These are phyloP conservation scores for Pouteria campechiana DNA, from an alignment of 179 eudicot genomes.

Conservation along the genomic window DNA sequence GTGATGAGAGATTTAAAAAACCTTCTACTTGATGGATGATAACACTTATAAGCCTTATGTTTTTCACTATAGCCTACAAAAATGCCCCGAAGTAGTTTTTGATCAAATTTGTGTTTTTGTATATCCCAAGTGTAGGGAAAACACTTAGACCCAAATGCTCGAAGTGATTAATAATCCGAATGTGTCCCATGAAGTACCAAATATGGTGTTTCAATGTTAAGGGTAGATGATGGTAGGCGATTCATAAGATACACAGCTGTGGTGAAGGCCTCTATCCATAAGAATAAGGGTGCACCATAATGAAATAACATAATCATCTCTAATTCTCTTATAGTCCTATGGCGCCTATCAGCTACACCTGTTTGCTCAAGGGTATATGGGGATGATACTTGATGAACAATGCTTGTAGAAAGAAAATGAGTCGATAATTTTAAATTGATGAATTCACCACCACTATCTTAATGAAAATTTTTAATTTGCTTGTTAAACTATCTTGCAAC, in stretches of 20 bases:
- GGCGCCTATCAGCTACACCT: neutral
- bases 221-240: slow-evolving; percentile 1
- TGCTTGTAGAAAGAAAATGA: neutral
- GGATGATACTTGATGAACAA: too few relatives aligned
- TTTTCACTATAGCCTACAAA: neutral
- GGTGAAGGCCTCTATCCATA: neutral
- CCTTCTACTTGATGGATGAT: neutral
- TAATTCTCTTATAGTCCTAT: neutral
- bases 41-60: neutral
- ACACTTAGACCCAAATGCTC: neutral
- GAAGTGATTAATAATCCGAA: neutral
- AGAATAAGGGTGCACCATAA: neutral
- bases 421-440: neutral
- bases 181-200: neutral
- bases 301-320: neutral
- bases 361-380: neutral
- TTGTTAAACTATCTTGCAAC: neutral
- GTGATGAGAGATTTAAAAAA: neutral
- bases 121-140: neutral
- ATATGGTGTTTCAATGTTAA: neutral
- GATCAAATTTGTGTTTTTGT: neutral
- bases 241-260: slow-evolving; percentile 1
- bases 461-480: too few relatives aligned
- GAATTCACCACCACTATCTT: too few relatives aligned
- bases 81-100: neutral